Base-by-base conservation (phyloP, 164 flowering plant genomes). In the Vitis riparia region DNA sequence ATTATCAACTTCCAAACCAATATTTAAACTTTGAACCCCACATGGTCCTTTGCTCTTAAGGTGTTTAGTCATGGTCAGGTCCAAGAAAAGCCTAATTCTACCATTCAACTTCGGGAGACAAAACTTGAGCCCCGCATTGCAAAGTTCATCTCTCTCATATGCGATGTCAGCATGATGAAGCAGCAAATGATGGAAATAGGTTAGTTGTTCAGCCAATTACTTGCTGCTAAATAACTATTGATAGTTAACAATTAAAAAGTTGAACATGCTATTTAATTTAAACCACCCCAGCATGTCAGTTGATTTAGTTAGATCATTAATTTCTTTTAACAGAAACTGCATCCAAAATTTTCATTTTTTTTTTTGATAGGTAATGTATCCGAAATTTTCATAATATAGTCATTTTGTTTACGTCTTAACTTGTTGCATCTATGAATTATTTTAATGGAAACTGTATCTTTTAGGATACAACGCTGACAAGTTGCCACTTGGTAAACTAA, bases 401-500 rank as follows among this genome's bases (percentile, higher is more conserved):
- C 17, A 17, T 15, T 47, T 27, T 19, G 4, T 59, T 58, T 27
- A 17, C 27, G 7, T 55, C 12, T 14, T 19, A 9, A 51, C 12
- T 47, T 27, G 9, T 27, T 56, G 8, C 51, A 44, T 27, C 12
- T 19, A 5, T 65, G 11, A 2, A 23, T 65, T n/a, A 23, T 23
- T 48, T 29, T 13, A 15, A 15, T 65, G 51, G 8, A 8, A 48
- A n/a, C 62, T 67, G 8, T 23, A 23, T 58, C 17, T 62, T 71
- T 66, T 59, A 94, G 97, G 97, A 63, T 94, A 94, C 77, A 89
- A 92, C 81, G 99, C 97, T 75, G 91, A 94, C 65, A 94, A 89
- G 71, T 68, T 94, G 83, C 99, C 99, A 6, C 91, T 94, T 72
- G 99, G 99, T 15, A 94, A 92, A 79, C 86, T 94, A 65, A 94